A percentile compares a stretch with the other conserved stretches of the same genome.
Evolutionary conservation across 2,329 filamentous ascomycete species (phyloP).

Genomic region (Colletotrichum incanum): DNA sequence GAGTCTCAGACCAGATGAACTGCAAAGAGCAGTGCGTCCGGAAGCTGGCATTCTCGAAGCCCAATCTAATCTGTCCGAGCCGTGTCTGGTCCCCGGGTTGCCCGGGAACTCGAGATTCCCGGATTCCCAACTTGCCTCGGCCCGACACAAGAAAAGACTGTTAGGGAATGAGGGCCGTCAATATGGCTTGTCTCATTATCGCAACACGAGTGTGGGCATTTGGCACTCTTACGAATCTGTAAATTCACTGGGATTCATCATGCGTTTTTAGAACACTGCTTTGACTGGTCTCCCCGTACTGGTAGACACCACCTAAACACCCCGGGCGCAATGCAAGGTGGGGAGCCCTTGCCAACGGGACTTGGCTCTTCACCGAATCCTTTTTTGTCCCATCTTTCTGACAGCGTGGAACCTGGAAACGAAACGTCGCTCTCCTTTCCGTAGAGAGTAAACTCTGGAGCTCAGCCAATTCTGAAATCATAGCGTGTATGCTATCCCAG

Average conservation of each 20-base stretch:
- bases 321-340: slow-evolving; percentile 9
- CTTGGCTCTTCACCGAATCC: slow-evolving; percentile 3
- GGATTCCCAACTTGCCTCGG: background rate
- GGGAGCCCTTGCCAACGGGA: slow-evolving; percentile 17
- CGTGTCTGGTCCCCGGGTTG: background rate
- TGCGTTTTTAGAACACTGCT: background rate
- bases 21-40: background rate
- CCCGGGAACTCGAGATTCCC: background rate
- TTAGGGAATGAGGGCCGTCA: background rate
- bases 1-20: slow-evolving; percentile 42
- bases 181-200: background rate
- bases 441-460: background rate
- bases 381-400: slow-evolving; percentile 12
- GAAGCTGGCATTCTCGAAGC: slow-evolving; percentile 1
- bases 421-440: slow-evolving; percentile 26
- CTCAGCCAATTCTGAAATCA: slow-evolving; percentile 31
- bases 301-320: background rate
- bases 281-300: background rate
- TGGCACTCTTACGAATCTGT: background rate
- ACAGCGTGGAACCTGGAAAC: slow-evolving; percentile 24
- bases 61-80: background rate
- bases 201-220: background rate
- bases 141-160: background rate
- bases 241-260: background rate
- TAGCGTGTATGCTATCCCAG: slow-evolving; percentile 30